Conservation (phyloP, 345 rosid species). For the Xanthoceras sorbifolium region DNA sequence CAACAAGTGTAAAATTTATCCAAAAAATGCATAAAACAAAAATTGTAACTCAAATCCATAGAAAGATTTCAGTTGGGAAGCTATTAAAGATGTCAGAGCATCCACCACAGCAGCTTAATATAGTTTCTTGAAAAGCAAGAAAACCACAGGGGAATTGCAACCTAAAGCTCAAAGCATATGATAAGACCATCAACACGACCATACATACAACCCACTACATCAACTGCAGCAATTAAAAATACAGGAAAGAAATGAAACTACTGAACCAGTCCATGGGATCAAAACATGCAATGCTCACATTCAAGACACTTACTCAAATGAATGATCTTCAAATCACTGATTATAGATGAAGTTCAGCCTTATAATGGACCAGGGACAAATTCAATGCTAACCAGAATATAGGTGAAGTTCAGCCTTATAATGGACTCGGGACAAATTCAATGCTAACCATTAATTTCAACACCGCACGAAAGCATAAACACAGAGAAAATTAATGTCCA, state of each 20-base stretch:
- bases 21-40: conserved; percentile 9
- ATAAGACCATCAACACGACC: neutral
- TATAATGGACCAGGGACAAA: neutral
- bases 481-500: neutral
- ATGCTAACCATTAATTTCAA: neutral
- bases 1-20: neutral
- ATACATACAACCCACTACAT: neutral
- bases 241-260: neutral
- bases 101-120: conserved; percentile 8
- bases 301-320: neutral
- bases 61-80: neutral
- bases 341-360: neutral
- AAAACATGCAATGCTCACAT: neutral
- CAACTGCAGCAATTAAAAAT: neutral
- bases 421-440: neutral
- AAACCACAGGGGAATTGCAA: neutral
- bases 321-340: neutral
- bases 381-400: too few species aligned
- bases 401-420: neutral
- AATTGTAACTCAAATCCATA: neutral
- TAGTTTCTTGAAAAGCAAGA: neutral
- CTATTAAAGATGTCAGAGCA: conserved; percentile 21
- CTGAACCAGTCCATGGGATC: neutral
- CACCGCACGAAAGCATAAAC: neutral
- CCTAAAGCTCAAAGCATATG: conserved; percentile 8